Evolutionary conservation across 331 rosid genomes (phyloP).

Genomic region (Ulmus americana): DNA sequence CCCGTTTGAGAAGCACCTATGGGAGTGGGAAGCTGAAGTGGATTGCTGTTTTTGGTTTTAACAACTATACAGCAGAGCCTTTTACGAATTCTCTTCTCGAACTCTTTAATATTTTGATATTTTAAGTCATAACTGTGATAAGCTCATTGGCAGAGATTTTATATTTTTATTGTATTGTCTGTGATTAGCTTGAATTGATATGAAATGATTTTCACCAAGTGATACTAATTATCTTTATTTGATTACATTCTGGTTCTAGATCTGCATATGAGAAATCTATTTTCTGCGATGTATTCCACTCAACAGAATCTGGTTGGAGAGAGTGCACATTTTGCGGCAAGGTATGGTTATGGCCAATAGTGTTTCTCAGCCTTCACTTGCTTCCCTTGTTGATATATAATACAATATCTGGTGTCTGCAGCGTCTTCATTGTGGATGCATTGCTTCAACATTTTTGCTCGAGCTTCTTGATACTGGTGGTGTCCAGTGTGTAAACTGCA

Average conservation of each 20-base stretch:
- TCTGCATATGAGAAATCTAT: conserved; percentile 74
- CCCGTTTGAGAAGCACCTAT: background rate
- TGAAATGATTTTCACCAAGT: background rate
- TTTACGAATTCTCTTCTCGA: background rate
- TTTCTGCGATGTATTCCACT: conserved; percentile 72
- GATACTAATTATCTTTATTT: background rate
- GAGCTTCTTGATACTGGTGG: conserved; percentile 86
- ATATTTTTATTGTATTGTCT: background rate
- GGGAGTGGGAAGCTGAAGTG: conserved; percentile 1
- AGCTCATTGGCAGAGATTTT: background rate
- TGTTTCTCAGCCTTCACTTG: background rate
- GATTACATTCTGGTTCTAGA: conserved; percentile 34
- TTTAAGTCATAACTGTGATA: background rate
- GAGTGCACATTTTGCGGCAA: conserved; percentile 74
- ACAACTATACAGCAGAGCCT: background rate
- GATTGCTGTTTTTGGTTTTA: background rate
- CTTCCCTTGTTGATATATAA: conserved; percentile 5
- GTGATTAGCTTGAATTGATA: background rate
- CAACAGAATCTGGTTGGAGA: conserved; percentile 92
- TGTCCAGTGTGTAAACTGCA: conserved; percentile 64
- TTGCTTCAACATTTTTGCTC: conserved; percentile 63
- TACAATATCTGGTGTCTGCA: conserved; percentile 31
- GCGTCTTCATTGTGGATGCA: conserved; percentile 95
- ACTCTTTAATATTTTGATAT: background rate
- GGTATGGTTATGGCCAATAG: conserved; percentile 36